Conservation (phyloP, 192 early-diverging fungal species). For the Mortierella hygrophila region DNA sequence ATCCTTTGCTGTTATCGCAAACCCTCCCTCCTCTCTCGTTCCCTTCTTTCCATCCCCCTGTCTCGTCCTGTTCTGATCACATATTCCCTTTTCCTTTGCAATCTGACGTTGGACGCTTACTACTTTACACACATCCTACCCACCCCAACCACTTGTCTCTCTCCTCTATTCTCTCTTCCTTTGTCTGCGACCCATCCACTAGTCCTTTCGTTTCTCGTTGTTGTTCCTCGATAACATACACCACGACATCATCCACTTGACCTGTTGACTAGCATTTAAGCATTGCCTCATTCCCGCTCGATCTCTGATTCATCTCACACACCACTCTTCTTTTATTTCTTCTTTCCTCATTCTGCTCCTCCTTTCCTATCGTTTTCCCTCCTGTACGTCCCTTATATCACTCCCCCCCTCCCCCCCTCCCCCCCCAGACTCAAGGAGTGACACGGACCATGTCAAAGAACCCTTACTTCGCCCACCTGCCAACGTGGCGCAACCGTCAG, state of each 20-base stretch:
- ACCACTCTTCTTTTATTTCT: neutral
- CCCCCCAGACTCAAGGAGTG: neutral
- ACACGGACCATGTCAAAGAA: slow-evolving; percentile 43
- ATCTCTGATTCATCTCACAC: neutral
- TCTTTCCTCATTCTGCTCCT: neutral
- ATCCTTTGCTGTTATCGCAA: neutral
- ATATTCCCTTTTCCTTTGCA: neutral
- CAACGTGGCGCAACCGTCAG: slow-evolving; percentile 54
- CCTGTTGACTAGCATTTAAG: neutral
- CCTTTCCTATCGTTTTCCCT: neutral
- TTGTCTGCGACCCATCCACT: neutral
- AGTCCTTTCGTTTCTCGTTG: neutral
- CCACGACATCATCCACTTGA: neutral
- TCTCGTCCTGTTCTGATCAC: neutral
- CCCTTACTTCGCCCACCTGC: slow-evolving; percentile 50
- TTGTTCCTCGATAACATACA: neutral
- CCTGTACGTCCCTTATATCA: neutral
- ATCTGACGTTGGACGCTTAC: neutral
- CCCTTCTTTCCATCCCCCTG: neutral
- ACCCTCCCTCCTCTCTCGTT: neutral
- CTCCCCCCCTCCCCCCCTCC: neutral
- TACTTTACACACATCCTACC: neutral
- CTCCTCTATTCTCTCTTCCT: neutral
- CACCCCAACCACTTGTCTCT: neutral
- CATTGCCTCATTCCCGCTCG: neutral